Evolutionary conservation across 1,284 basidiomycete genomes (phyloP).

Genomic region (Ceratobasidium sp.): DNA sequence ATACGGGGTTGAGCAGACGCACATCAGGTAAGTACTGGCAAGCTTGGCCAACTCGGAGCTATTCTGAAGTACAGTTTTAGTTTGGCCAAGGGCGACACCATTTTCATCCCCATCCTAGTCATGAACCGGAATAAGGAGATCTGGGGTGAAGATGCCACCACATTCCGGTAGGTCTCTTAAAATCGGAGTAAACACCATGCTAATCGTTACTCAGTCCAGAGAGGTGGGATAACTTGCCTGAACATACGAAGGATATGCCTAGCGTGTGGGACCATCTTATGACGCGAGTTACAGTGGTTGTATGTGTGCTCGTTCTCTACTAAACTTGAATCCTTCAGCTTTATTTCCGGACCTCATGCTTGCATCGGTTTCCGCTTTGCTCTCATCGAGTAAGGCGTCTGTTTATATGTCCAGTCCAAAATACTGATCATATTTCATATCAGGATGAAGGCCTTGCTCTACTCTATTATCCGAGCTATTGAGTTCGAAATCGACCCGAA

Average conservation of each 20-base stretch:
- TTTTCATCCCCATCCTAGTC: constrained; percentile 38
- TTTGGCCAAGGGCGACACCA: constrained; percentile 32
- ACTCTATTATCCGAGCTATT: constrained; percentile 26
- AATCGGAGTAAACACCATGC: not conserved
- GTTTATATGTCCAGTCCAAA: not conserved
- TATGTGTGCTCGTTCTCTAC: no score
- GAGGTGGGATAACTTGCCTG: constrained; percentile 67
- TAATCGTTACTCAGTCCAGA: constrained; percentile 63
- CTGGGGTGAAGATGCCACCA: constrained; percentile 47
- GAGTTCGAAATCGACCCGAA: constrained; percentile 32
- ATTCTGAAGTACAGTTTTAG: not conserved
- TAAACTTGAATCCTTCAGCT: constrained; percentile 53
- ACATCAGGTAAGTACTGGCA: constrained; percentile 55
- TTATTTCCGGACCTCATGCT: constrained; percentile 49
- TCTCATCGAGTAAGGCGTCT: constrained; percentile 67
- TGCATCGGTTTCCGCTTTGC: constrained; percentile 81
- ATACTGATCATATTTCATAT: not conserved
- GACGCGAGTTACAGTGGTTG: constrained; percentile 61
- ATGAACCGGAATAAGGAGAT: constrained; percentile 42
- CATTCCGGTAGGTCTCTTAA: constrained; percentile 41
- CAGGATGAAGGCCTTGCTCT: constrained; percentile 35
- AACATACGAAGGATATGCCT: constrained; percentile 63
- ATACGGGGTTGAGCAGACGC: constrained; percentile 53
- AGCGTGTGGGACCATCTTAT: constrained; percentile 71
- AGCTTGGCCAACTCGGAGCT: not conserved